Conservation (phyloP, 2,329 filamentous ascomycete genomes). For the Aspergillus pseudoglaucus region DNA sequence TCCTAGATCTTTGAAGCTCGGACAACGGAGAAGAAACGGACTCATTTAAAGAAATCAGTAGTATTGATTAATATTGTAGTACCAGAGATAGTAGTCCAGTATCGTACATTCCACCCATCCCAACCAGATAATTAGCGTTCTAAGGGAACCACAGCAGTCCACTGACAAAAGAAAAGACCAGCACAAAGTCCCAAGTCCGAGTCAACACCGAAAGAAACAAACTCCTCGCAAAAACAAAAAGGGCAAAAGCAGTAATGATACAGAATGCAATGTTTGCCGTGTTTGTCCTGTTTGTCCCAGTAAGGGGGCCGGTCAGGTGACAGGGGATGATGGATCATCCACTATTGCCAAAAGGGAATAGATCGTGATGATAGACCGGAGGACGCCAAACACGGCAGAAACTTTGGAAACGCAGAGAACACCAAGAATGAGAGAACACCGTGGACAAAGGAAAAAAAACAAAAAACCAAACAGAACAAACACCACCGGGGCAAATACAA, state of each 20-base stretch:
- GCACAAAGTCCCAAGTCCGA: no score
- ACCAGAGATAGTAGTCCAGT: background rate
- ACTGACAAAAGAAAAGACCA: background rate
- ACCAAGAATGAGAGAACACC: background rate
- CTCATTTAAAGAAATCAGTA: no score
- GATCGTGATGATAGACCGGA: background rate
- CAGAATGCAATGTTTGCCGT: background rate
- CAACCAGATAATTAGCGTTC: background rate
- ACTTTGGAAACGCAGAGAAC: background rate
- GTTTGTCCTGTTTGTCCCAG: background rate
- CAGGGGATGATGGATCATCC: background rate
- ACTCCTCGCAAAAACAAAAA: conserved; percentile 27
- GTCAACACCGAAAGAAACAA: conserved; percentile 11
- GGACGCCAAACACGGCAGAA: conserved; percentile 2
- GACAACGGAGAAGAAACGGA: no score
- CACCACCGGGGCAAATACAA: background rate
- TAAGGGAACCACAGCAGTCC: background rate
- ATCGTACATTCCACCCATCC: background rate
- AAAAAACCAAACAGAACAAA: conserved; percentile 3
- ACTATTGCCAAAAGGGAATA: conserved; percentile 1
- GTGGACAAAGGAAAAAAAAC: conserved; percentile 3
- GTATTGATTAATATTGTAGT: no score
- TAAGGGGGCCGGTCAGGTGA: background rate
- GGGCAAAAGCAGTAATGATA: conserved; percentile 3
- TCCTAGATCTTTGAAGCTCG: no score